Evolutionary conservation across 2,329 filamentous ascomycete species (phyloP).

Genomic region (Pseudocercospora fuligena): DNA sequence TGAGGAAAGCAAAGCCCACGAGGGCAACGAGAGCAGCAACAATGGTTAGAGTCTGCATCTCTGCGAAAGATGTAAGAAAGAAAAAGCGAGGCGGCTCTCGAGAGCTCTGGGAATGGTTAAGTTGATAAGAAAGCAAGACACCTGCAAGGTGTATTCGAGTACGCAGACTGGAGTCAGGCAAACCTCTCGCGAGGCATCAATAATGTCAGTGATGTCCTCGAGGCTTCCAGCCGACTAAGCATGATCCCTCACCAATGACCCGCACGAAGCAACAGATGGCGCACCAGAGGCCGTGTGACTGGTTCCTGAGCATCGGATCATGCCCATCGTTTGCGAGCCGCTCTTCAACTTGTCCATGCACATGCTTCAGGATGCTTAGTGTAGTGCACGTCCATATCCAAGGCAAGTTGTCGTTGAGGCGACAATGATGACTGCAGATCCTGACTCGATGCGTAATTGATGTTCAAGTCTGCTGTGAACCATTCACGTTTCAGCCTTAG

Average conservation of each 20-base stretch:
- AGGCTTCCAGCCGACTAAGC: slow-evolving; percentile 4
- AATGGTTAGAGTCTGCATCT: slow-evolving; percentile 49
- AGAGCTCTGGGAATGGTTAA: neutral
- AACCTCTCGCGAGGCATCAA: neutral
- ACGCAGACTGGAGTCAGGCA: neutral
- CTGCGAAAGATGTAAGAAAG: slow-evolving; percentile 9
- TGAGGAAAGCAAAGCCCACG: slow-evolving; percentile 43
- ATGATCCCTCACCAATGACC: neutral
- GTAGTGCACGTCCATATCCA: neutral
- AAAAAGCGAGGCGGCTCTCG: neutral
- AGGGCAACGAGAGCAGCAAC: slow-evolving; percentile 44
- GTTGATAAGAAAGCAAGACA: slow-evolving; percentile 11
- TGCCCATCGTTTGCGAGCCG: neutral
- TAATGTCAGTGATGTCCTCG: neutral
- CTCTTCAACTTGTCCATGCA: neutral
- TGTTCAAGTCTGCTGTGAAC: slow-evolving; percentile 6
- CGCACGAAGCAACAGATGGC: neutral
- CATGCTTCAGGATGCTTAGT: slow-evolving; percentile 2
- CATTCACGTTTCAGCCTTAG: slow-evolving; percentile 11
- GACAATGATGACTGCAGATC: slow-evolving; percentile 16
- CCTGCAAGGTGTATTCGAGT: neutral
- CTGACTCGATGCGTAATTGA: slow-evolving; percentile 10
- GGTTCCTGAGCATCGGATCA: neutral
- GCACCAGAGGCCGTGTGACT: neutral
- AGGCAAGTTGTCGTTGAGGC: neutral